phyloP scores from a whole-genome alignment of 108 stramenopile genomes.

The Phaeodactylum tricornutum region DNA sequence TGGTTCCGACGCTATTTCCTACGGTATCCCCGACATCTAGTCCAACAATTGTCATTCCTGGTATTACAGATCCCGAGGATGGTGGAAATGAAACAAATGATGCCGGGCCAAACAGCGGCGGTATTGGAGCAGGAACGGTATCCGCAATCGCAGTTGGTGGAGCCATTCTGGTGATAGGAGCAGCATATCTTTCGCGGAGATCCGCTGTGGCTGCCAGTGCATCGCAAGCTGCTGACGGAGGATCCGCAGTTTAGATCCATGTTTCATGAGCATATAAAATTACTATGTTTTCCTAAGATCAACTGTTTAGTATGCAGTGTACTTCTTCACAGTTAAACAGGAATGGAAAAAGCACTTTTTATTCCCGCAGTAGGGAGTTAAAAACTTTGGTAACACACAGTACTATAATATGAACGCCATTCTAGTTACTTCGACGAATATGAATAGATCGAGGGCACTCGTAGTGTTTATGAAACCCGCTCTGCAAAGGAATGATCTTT shows the following conservation, averaged over 20 bases:
- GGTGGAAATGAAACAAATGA: neutral
- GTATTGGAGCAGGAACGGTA: neutral
- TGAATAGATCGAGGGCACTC: too few relatives aligned
- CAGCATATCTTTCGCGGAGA: neutral
- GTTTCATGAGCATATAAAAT: neutral
- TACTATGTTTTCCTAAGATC: neutral
- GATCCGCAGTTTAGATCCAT: neutral
- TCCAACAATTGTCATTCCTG: neutral
- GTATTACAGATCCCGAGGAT: neutral
- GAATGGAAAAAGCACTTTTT: too few relatives aligned
- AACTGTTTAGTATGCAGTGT: too few relatives aligned
- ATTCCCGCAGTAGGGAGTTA: too few relatives aligned
- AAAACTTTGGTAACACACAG: too few relatives aligned
- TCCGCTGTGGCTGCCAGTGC: neutral
- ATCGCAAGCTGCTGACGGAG: neutral
- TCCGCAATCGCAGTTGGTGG: neutral
- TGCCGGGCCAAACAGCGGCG: neutral
- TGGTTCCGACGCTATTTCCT: neutral
- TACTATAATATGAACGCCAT: too few relatives aligned
- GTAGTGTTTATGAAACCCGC: too few relatives aligned
- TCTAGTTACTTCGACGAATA: too few relatives aligned
- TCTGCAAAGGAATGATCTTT: too few relatives aligned
- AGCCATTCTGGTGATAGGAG: neutral
- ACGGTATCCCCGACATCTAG: neutral
- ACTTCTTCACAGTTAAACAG: too few relatives aligned